phyloP scores from a whole-genome alignment of 2,329 filamentous ascomycete species.

The Alternaria sp. region DNA sequence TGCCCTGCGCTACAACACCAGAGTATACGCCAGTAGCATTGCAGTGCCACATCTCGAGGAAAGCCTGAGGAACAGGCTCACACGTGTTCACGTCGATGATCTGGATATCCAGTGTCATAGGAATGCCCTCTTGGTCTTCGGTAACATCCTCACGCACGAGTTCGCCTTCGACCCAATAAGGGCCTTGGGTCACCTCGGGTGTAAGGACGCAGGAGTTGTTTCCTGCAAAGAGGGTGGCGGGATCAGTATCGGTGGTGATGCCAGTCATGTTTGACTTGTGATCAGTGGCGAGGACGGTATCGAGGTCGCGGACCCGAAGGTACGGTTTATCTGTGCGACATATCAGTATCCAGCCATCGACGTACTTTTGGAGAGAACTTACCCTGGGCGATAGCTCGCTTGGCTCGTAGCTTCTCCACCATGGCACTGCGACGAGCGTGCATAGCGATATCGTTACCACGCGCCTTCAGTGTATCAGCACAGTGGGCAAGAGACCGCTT shows the following conservation, averaged over 20 bases:
- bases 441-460: slow-evolving; percentile 51
- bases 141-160: slow-evolving; percentile 57
- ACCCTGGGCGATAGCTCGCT: slow-evolving; percentile 40
- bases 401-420: slow-evolving; percentile 50
- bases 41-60: slow-evolving; percentile 62
- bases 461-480: slow-evolving; percentile 48
- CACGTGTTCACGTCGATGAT: slow-evolving; percentile 63
- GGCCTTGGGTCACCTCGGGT: slow-evolving; percentile 42
- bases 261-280: slow-evolving; percentile 41
- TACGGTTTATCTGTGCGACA: slow-evolving; percentile 28
- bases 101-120: slow-evolving; percentile 60
- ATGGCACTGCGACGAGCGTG: slow-evolving; percentile 51
- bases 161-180: slow-evolving; percentile 58
- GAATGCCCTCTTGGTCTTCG: slow-evolving; percentile 57
- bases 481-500: slow-evolving; percentile 53
- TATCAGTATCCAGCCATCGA: slow-evolving; percentile 10
- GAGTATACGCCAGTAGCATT: slow-evolving; percentile 46
- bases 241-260: slow-evolving; percentile 36
- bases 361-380: background rate
- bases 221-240: slow-evolving; percentile 35
- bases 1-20: slow-evolving; percentile 49
- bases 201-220: slow-evolving; percentile 46
- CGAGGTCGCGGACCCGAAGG: slow-evolving; percentile 36
- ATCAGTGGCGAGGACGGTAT: slow-evolving; percentile 35
- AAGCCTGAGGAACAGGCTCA: slow-evolving; percentile 56